Evolutionary conservation across 2,329 filamentous ascomycete species (phyloP).

Genomic region (Neurospora sp.): DNA sequence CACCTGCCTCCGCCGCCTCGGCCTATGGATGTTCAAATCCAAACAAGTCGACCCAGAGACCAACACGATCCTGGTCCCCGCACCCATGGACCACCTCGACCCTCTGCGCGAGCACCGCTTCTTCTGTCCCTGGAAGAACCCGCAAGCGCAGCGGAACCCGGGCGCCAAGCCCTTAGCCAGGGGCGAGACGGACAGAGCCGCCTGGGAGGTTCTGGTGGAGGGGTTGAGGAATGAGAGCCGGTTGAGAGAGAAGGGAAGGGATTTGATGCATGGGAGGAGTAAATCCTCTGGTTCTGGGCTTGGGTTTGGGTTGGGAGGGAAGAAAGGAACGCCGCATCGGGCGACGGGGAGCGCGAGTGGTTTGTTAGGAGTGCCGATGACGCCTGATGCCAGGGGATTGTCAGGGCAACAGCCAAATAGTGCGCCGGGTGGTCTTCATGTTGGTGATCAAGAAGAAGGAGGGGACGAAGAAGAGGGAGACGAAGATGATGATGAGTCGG

Average conservation of each 20-base stretch:
- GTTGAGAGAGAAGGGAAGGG: slow-evolving; percentile 17
- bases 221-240: slow-evolving; percentile 50
- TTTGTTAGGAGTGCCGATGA: slow-evolving; percentile 5
- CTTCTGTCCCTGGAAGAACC: slow-evolving; percentile 73
- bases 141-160: slow-evolving; percentile 46
- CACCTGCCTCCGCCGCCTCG: slow-evolving; percentile 78
- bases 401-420: slow-evolving; percentile 1
- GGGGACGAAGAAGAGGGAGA: slow-evolving; percentile 18
- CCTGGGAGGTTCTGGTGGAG: slow-evolving; percentile 45
- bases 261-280: slow-evolving; percentile 21
- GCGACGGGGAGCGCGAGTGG: slow-evolving; percentile 8
- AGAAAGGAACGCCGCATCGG: background rate
- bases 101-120: slow-evolving; percentile 65
- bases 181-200: slow-evolving; percentile 30
- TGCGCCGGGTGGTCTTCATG: slow-evolving; percentile 10
- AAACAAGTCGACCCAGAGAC: slow-evolving; percentile 51
- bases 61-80: slow-evolving; percentile 41
- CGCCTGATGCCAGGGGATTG: slow-evolving; percentile 7
- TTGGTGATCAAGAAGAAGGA: slow-evolving; percentile 9
- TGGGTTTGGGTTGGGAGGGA: background rate
- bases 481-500: slow-evolving; percentile 39
- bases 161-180: slow-evolving; percentile 15
- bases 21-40: slow-evolving; percentile 87
- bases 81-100: slow-evolving; percentile 58
- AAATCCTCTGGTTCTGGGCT: slow-evolving; percentile 12